Percentiles rank a stretch among this genome's conserved stretches.
These are phyloP conservation scores for Neurospora sp. DNA, from an alignment of 495 filamentous ascomycete genomes.

Conservation along the genomic window DNA sequence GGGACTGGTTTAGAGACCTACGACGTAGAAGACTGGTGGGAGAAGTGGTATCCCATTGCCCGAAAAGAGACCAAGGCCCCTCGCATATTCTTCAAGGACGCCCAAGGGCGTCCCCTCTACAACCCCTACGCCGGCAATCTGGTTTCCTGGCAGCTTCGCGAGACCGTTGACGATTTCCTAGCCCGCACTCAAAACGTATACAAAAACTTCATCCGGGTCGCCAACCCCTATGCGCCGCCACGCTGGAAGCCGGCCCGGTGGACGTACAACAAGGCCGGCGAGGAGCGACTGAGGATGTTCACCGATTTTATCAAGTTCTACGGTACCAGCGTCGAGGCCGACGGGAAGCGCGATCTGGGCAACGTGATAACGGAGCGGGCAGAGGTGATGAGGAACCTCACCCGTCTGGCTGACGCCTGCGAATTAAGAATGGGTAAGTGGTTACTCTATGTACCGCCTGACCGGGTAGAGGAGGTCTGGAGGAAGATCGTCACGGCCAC, in stretches of 20 bases:
- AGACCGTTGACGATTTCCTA: conserved; percentile 54
- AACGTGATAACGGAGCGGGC: conserved; percentile 43
- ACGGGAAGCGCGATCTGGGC: conserved; percentile 8
- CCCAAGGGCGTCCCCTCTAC: conserved; percentile 10
- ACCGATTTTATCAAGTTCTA: conserved; percentile 18
- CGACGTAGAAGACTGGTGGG: conserved; percentile 26
- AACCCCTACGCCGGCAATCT: conserved; percentile 35
- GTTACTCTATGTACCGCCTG: conserved; percentile 63
- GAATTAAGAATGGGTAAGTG: conserved; percentile 37
- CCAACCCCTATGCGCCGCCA: conserved; percentile 39
- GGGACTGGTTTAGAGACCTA: conserved; percentile 29
- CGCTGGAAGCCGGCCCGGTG: conserved; percentile 12
- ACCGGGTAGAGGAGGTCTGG: conserved; percentile 56
- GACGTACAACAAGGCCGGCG: conserved; percentile 22
- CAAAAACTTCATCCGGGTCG: conserved; percentile 42
- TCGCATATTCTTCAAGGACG: not conserved
- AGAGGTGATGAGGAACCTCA: conserved; percentile 42
- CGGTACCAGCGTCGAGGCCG: not conserved
- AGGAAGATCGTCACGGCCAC: conserved; percentile 50
- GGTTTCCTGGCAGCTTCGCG: conserved; percentile 42
- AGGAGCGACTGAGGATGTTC: conserved; percentile 26
- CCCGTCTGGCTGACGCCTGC: conserved; percentile 37
- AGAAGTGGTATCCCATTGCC: conserved; percentile 12
- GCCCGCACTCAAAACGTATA: conserved; percentile 23
- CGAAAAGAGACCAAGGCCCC: not conserved